phyloP scores from a whole-genome alignment of 768 basidiomycete genomes.

The Lactarius evosmus region DNA sequence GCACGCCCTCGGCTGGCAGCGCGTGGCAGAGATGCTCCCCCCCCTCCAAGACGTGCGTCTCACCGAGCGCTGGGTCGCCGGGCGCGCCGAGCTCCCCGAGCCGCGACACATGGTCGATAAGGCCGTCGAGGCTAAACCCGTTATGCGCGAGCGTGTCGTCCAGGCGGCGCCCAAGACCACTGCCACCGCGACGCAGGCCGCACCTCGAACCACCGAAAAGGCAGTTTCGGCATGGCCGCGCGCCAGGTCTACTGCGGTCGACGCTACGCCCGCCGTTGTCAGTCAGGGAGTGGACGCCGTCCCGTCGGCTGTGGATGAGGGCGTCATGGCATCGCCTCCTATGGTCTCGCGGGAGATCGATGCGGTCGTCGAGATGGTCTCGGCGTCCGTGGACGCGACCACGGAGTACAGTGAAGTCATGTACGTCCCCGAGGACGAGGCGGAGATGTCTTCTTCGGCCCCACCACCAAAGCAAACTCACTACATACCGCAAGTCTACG shows the following conservation, averaged over 20 bases:
- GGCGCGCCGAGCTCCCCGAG: slow-evolving; percentile 26
- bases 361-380: slow-evolving; percentile 17
- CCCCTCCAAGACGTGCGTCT: slow-evolving; percentile 65
- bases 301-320: slow-evolving; percentile 35
- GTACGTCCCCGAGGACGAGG: slow-evolving; percentile 22
- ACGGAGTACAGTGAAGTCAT: slow-evolving; percentile 25
- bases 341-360: slow-evolving; percentile 31
- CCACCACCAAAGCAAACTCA: slow-evolving; percentile 27
- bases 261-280: slow-evolving; percentile 48
- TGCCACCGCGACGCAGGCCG: slow-evolving; percentile 40
- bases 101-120: slow-evolving; percentile 39
- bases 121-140: slow-evolving; percentile 52
- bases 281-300: slow-evolving; percentile 49
- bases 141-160: slow-evolving; percentile 41
- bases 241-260: slow-evolving; percentile 43
- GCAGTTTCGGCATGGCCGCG: slow-evolving; percentile 42
- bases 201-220: slow-evolving; percentile 38
- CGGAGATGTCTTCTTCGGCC: slow-evolving; percentile 18
- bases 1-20: slow-evolving; percentile 68
- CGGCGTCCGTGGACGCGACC: slow-evolving; percentile 25
- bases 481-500: slow-evolving; percentile 28
- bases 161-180: slow-evolving; percentile 40
- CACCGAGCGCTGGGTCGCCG: slow-evolving; percentile 50
- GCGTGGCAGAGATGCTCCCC: slow-evolving; percentile 64
- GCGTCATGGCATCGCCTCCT: slow-evolving; percentile 32